A percentile compares a stretch with the other conserved stretches of the same genome.
Evolutionary conservation across 345 rosid genomes (phyloP).

Genomic region (Salix koriyanagi): DNA sequence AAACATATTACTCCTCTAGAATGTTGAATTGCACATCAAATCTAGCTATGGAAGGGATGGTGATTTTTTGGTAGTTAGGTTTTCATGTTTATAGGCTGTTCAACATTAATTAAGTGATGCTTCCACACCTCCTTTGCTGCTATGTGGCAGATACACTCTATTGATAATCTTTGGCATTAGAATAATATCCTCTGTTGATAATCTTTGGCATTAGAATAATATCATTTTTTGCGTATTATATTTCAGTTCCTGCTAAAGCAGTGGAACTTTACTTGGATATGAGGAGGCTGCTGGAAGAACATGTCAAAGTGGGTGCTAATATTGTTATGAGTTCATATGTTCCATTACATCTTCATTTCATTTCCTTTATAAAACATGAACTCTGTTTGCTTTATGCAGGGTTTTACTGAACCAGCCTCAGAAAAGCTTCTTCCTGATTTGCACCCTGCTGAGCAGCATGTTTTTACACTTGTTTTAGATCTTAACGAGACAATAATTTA

Average conservation of each 20-base stretch:
- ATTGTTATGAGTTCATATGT: neutral
- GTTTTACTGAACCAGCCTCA: constrained; percentile 87
- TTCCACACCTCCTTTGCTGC: neutral
- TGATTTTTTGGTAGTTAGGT: neutral
- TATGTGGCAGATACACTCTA: neutral
- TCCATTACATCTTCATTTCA: neutral
- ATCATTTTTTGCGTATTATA: constrained; percentile 8
- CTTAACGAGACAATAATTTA: constrained; percentile 83
- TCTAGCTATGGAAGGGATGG: neutral
- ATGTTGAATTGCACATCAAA: neutral
- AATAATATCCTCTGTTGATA: neutral
- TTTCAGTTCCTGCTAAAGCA: constrained; percentile 74
- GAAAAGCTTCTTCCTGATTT: constrained; percentile 98
- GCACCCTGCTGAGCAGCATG: constrained; percentile 81
- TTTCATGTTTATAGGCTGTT: neutral
- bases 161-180: neutral
- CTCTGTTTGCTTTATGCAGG: constrained; percentile 33
- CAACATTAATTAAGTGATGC: neutral
- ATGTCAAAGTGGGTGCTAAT: constrained; percentile 51
- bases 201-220: neutral
- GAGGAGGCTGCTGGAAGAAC: constrained; percentile 72
- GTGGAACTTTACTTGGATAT: constrained; percentile 81
- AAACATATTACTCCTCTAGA: neutral
- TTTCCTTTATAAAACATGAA: neutral
- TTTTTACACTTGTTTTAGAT: constrained; percentile 90